A percentile compares a stretch with the other conserved stretches of the same genome.
phyloP scores from a whole-genome alignment of 2,329 filamentous ascomycete genomes.

The Colletotrichum camelliae region DNA sequence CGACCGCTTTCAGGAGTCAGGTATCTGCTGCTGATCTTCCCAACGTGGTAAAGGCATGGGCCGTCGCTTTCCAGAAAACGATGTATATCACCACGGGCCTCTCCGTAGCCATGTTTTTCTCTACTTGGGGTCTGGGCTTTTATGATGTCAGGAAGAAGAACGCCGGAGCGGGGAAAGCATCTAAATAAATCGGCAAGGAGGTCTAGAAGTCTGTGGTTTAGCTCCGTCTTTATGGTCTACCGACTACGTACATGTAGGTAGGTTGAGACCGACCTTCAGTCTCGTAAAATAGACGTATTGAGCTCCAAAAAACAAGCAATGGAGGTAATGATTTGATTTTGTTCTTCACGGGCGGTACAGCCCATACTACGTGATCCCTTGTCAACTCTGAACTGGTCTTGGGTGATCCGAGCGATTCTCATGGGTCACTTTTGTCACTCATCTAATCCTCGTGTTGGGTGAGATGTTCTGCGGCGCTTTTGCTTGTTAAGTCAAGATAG shows the following conservation, averaged over 20 bases:
- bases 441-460: too few relatives aligned
- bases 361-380: too few relatives aligned
- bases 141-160: slow-evolving; percentile 45
- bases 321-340: not conserved
- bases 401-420: too few relatives aligned
- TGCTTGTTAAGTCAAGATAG: too few relatives aligned
- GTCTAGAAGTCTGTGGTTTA: not conserved
- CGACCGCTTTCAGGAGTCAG: slow-evolving; percentile 38
- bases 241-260: not conserved
- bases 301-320: not conserved
- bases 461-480: too few relatives aligned
- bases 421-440: too few relatives aligned
- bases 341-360: too few relatives aligned
- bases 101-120: slow-evolving; percentile 35
- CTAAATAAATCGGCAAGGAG: not conserved
- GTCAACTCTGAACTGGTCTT: too few relatives aligned
- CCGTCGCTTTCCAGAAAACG: slow-evolving; percentile 32
- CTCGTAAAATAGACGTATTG: not conserved
- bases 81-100: slow-evolving; percentile 36
- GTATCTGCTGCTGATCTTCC: slow-evolving; percentile 34
- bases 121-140: slow-evolving; percentile 50
- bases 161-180: not conserved
- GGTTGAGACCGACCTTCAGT: not conserved
- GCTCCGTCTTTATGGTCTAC: not conserved
- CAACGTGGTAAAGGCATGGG: slow-evolving; percentile 45